phyloP scores from a whole-genome alignment of 75 land plant species.

The Cunninghamia lanceolata region DNA sequence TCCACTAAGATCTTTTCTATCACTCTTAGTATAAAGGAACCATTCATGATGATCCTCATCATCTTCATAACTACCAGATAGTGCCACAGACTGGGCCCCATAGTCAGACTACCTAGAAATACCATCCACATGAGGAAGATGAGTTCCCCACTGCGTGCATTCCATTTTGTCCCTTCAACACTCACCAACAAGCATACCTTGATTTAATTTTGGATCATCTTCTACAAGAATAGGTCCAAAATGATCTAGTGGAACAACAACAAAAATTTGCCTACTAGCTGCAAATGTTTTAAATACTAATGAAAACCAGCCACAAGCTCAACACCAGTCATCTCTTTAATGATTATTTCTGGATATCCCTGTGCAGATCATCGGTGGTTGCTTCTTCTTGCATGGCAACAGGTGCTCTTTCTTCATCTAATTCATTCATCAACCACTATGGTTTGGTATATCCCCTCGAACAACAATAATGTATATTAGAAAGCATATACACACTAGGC shows the following conservation, averaged over 20 bases:
- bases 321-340: too few relatives aligned
- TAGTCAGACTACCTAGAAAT: slow-evolving; percentile 80
- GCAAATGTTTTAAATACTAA: too few relatives aligned
- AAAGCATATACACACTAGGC: too few relatives aligned
- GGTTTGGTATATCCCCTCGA: too few relatives aligned
- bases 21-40: slow-evolving; percentile 97
- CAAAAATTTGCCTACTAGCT: slow-evolving; percentile 85
- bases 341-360: too few relatives aligned
- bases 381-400: too few relatives aligned
- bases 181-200: slow-evolving; percentile 89
- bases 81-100: slow-evolving; percentile 87
- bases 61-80: slow-evolving; percentile 93
- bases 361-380: too few relatives aligned
- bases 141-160: slow-evolving; percentile 94
- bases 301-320: too few relatives aligned
- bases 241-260: slow-evolving; percentile 74
- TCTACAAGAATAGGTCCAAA: slow-evolving; percentile 91
- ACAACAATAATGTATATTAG: too few relatives aligned
- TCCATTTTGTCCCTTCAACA: slow-evolving; percentile 79
- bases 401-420: too few relatives aligned
- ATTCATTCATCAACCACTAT: too few relatives aligned
- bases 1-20: too few relatives aligned
- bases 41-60: slow-evolving; percentile 98
- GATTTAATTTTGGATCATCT: slow-evolving; percentile 71
- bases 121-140: slow-evolving; percentile 88